Evolutionary conservation across 257 asterid species (phyloP).

Genomic region (Agastache rugosa): DNA sequence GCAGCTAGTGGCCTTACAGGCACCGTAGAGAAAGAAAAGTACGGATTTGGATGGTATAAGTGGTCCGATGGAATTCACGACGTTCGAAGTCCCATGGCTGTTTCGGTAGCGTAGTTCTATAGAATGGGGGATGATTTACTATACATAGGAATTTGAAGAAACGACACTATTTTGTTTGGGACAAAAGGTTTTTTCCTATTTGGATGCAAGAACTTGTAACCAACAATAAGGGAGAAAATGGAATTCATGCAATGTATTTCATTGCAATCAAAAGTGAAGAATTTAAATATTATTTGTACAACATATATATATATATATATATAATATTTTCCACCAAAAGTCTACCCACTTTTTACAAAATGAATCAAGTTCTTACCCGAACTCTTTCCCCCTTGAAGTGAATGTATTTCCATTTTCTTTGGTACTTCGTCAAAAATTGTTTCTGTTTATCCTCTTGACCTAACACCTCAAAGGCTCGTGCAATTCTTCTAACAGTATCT

Average conservation of each 20-base stretch:
- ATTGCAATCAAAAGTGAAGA: background rate
- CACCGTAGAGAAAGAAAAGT: slow-evolving; percentile 42
- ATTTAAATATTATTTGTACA: background rate
- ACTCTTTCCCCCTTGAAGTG: slow-evolving; percentile 90
- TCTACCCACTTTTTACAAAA: background rate
- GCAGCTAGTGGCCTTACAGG: slow-evolving; percentile 31
- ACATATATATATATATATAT: background rate
- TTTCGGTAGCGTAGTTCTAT: slow-evolving; percentile 45
- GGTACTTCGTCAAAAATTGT: slow-evolving; percentile 53
- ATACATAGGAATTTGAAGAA: background rate
- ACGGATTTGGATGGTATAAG: slow-evolving; percentile 61
- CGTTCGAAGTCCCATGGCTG: slow-evolving; percentile 62
- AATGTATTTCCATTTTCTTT: slow-evolving; percentile 76
- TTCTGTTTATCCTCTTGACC: slow-evolving; percentile 64
- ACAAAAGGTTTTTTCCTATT: background rate
- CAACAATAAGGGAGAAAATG: background rate
- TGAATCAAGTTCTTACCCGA: slow-evolving; percentile 40
- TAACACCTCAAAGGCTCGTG: slow-evolving; percentile 64
- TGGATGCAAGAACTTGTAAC: slow-evolving; percentile 2
- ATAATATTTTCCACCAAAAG: background rate
- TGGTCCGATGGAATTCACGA: slow-evolving; percentile 63
- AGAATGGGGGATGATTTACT: background rate
- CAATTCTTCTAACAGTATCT: slow-evolving; percentile 72
- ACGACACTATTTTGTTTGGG: background rate
- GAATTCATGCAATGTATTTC: background rate